Base-by-base conservation (phyloP, 768 basidiomycete species). In the Termitomyces bulborhizus region DNA sequence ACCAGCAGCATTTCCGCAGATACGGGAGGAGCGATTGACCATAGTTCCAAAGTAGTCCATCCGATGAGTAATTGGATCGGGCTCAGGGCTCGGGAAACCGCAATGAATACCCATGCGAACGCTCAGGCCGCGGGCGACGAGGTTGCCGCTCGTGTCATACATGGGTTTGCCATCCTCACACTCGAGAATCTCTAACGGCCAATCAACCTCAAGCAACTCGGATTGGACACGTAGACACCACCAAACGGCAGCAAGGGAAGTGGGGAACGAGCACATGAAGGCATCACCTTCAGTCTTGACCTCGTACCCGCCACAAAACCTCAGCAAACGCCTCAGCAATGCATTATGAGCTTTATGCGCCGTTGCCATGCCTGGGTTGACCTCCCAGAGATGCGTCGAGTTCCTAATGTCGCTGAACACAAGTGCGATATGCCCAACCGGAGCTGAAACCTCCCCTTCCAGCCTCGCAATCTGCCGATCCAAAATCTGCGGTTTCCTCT, bases 211-310 rank as follows among this genome's bases (percentile, higher is more conserved):
- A 26, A 98, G 75, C 11, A 99, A 77, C 63, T 89, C 82, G 29
- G 85, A 72, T 68, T 98, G 97, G 16, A 94, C 89, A 31, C 82
- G 84, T 64, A 97, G 75, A 61, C 87, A 88, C 90, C 93, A 99
- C 78, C 93, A 86, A 16, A 98, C 71, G 0, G 93, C 97, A 0
- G 89, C 80, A 1, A 93, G 76, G 12, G 93, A 82, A 2, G 86
- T 90, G 2, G 92, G 90, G 80, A 99, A 99, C 21, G 96, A 93
- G 51, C 94, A 94, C 90, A 99, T 95, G 76, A 99, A 99, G 0
- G 96, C 86, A 65, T 98, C 97, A 29, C 97, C 97, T 85, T 99
- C 97, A 11, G 97, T 99, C 73, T 99, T 99, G 65, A 98, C 96
- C 72, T 98, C 93, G 69, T 98, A 99, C 1, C 97, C 97, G 29